Evolutionary conservation across 768 basidiomycete species (phyloP).

Genomic region (Hypholoma fasciculare): DNA sequence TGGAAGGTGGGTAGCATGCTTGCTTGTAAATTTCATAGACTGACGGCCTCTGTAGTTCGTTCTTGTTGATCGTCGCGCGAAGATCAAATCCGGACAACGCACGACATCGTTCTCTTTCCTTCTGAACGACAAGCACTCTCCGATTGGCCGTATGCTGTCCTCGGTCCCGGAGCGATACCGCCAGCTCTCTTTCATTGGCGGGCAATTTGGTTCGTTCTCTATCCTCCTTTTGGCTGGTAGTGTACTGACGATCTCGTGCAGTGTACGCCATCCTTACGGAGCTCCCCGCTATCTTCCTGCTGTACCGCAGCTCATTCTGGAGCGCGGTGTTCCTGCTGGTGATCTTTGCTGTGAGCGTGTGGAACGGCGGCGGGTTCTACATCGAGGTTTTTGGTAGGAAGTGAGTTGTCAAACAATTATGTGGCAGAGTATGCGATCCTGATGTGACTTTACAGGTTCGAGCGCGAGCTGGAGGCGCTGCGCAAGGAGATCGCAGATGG

Average conservation of each 20-base stretch:
- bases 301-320: slow-evolving; percentile 81
- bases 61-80: slow-evolving; percentile 81
- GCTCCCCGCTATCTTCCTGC: slow-evolving; percentile 77
- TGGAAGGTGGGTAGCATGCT: slow-evolving; percentile 65
- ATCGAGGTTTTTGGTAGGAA: slow-evolving; percentile 97
- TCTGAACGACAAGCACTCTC: slow-evolving; percentile 83
- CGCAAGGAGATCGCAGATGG: slow-evolving; percentile 86
- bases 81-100: slow-evolving; percentile 90
- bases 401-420: slow-evolving; percentile 44
- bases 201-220: slow-evolving; percentile 45
- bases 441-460: slow-evolving; percentile 58
- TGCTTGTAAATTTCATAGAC: background rate
- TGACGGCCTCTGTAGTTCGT: slow-evolving; percentile 56
- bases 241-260: slow-evolving; percentile 23
- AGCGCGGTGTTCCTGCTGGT: slow-evolving; percentile 75
- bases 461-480: slow-evolving; percentile 86
- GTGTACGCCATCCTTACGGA: slow-evolving; percentile 88
- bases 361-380: slow-evolving; percentile 96
- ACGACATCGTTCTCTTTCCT: slow-evolving; percentile 89
- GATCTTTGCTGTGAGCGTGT: slow-evolving; percentile 86
- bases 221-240: background rate
- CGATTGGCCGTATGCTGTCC: slow-evolving; percentile 73
- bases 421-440: background rate
- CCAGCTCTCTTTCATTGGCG: slow-evolving; percentile 75
- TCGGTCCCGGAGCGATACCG: slow-evolving; percentile 61